Base-by-base conservation (phyloP, 2,329 filamentous ascomycete genomes). In the Penicillium decumbens region DNA sequence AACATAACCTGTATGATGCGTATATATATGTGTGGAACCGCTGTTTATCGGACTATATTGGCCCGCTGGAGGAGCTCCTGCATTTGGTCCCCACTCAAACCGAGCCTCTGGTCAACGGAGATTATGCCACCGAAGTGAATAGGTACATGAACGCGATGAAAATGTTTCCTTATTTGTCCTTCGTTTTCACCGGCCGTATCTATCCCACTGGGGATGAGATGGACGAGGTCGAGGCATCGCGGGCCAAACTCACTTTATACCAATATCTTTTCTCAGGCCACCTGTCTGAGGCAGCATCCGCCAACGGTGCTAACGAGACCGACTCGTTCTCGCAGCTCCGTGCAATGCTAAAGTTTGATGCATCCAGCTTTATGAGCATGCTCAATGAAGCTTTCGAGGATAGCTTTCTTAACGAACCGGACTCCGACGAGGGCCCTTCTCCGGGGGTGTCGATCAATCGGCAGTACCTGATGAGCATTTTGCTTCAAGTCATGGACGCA, bases 381-480 rank as follows among this genome's bases (percentile, higher is more conserved):
- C 75, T 98, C 35, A 98, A 98, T 59, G 95, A 98, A 69, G 93
- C 92, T 1, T 98, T 98, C 60, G 93, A 98, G 67, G 92, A 98
- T 63, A 79, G 85, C 0, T 98, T 95, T 60, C 74, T 98, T 47
- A 98, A 98, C 61, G 88, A 91, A 55, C 80, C 73, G 77, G 46
- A 84, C 80, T 55, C 81, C 79, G 42, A 88, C 59, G 80, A 85
- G 27, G 84, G 84, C 63, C 79, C 61, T 12, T 46, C 64, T 13
- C 53, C 65, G 40, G 60, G 81, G 15, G 74, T 82, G 62, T 91
- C 80, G 33, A 87, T 95, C 43, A 93, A 93, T 62, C 83, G 93
- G 29, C 93, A 98, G 69, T 95, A 95, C 62, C 83, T 98, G 51
- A 80, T 96, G 57, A 92, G 88, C 41, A 95, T 96, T 49, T 74